These are phyloP conservation scores for Coemansia furcata DNA, from an alignment of 192 early-diverging fungal genomes.

Conservation along the genomic window DNA sequence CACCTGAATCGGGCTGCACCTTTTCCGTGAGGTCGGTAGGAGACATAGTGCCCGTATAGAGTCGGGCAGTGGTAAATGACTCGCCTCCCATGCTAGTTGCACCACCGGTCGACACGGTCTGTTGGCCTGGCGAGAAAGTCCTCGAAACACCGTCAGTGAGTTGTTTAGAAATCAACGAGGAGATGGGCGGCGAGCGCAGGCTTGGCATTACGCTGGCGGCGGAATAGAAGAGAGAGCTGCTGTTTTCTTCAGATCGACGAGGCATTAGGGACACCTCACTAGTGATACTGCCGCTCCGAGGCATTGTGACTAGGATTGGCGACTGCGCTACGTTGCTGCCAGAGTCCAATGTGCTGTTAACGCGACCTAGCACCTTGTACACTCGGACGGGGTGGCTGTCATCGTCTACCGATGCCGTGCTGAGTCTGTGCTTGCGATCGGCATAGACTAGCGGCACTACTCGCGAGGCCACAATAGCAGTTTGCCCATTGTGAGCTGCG, in stretches of 20 bases:
- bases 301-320: slow-evolving; percentile 36
- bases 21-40: slow-evolving; percentile 1
- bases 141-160: background rate
- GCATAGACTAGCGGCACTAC: background rate
- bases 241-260: slow-evolving; percentile 18
- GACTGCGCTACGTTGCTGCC: slow-evolving; percentile 17
- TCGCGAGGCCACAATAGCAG: slow-evolving; percentile 1
- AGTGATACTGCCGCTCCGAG: slow-evolving; percentile 37
- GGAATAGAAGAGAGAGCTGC: background rate
- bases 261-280: slow-evolving; percentile 11
- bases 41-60: slow-evolving; percentile 10
- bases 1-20: background rate
- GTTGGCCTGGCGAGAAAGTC: background rate
- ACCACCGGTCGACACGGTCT: background rate
- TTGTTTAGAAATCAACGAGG: background rate
- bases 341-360: background rate
- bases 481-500: background rate
- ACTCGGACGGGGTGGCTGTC: slow-evolving; percentile 5
- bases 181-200: background rate
- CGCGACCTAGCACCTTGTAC: slow-evolving; percentile 12
- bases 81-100: slow-evolving; percentile 16
- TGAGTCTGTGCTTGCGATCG: slow-evolving; percentile 7
- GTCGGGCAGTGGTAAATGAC: slow-evolving; percentile 25
- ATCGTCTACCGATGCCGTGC: slow-evolving; percentile 18
- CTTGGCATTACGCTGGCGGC: background rate